A percentile compares a stretch with the other conserved stretches of the same genome.
Conservation (phyloP, 2,329 filamentous ascomycete genomes). For the Epichloe scottii region DNA sequence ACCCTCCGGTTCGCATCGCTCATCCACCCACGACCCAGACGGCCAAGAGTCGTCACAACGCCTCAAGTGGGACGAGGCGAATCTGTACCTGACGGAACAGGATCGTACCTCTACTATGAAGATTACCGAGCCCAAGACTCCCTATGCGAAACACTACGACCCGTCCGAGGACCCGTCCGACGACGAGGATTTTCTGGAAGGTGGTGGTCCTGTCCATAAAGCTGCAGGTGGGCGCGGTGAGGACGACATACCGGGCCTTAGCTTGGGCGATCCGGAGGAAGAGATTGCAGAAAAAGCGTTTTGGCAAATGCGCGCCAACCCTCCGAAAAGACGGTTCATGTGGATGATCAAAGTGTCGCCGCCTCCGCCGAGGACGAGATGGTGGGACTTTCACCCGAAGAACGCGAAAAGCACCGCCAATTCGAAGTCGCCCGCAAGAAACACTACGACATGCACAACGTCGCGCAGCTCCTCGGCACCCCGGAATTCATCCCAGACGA, state of each 20-base stretch:
- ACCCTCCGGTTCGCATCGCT: conserved; percentile 54
- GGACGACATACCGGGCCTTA: conserved; percentile 83
- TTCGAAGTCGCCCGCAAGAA: conserved; percentile 89
- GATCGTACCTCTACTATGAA: conserved; percentile 96
- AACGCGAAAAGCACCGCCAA: conserved; percentile 77
- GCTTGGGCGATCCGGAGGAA: conserved; percentile 86
- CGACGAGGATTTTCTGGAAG: conserved; percentile 43
- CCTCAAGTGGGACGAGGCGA: conserved; percentile 97
- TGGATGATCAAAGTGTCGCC: conserved; percentile 50
- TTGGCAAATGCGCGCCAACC: conserved; percentile 25
- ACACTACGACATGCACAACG: conserved; percentile 98
- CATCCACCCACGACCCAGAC: conserved; percentile 41
- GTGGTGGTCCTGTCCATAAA: conserved; percentile 17
- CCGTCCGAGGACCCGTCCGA: conserved; percentile 78
- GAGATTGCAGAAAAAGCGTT: conserved; percentile 37
- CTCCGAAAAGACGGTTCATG: conserved; percentile 62
- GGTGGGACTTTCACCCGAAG: conserved; percentile 51
- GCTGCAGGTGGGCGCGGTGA: conserved; percentile 28
- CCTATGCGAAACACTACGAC: conserved; percentile 86
- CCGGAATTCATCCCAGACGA: conserved; percentile 54
- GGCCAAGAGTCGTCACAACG: conserved; percentile 49
- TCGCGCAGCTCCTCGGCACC: conserved; percentile 75
- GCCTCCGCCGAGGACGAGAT: conserved; percentile 45
- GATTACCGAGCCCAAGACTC: conserved; percentile 97
- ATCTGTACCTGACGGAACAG: conserved; percentile 93